A percentile compares a stretch with the other conserved stretches of the same genome.
Evolutionary conservation across 495 filamentous ascomycete genomes (phyloP).

Genomic region (Lepraria neglecta): DNA sequence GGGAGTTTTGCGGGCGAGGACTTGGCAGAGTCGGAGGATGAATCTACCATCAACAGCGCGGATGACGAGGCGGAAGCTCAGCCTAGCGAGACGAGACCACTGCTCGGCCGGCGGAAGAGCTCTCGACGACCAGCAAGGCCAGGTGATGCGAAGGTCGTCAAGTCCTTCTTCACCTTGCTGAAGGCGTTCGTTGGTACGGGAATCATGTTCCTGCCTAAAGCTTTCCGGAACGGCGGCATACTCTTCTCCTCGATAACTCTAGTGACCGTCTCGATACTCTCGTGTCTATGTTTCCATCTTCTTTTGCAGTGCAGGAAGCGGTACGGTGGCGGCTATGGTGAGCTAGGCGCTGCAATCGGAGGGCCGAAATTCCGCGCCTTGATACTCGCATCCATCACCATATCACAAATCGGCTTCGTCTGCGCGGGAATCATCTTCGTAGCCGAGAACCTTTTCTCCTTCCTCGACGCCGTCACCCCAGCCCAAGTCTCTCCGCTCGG

Average conservation of each 20-base stretch:
- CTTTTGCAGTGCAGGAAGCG: slow-evolving; percentile 50
- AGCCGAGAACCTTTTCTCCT: slow-evolving; percentile 55
- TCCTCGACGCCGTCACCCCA: slow-evolving; percentile 47
- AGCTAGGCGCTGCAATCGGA: slow-evolving; percentile 51
- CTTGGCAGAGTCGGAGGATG: slow-evolving; percentile 57
- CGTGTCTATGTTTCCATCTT: slow-evolving; percentile 56
- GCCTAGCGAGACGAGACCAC: slow-evolving; percentile 41
- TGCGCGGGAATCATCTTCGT: slow-evolving; percentile 60
- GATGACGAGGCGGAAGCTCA: slow-evolving; percentile 42
- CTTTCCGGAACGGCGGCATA: slow-evolving; percentile 62
- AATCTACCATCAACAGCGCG: slow-evolving; percentile 39
- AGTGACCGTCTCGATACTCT: slow-evolving; percentile 47
- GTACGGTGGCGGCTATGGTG: slow-evolving; percentile 56
- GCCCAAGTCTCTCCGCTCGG: slow-evolving; percentile 37
- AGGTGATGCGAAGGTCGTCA: slow-evolving; percentile 52
- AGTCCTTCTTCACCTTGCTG: slow-evolving; percentile 62
- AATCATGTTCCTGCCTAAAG: slow-evolving; percentile 64
- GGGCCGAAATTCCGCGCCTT: slow-evolving; percentile 46
- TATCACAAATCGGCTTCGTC: slow-evolving; percentile 64
- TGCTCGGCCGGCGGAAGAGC: slow-evolving; percentile 47
- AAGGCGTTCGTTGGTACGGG: slow-evolving; percentile 63
- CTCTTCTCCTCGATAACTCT: slow-evolving; percentile 58
- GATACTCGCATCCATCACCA: slow-evolving; percentile 52
- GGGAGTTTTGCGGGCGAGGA: slow-evolving; percentile 68
- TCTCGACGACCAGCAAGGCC: slow-evolving; percentile 37